A percentile compares a stretch with the other conserved stretches of the same genome.
Conservation (phyloP, 129 eudicot species). For the Lonicera japonica region DNA sequence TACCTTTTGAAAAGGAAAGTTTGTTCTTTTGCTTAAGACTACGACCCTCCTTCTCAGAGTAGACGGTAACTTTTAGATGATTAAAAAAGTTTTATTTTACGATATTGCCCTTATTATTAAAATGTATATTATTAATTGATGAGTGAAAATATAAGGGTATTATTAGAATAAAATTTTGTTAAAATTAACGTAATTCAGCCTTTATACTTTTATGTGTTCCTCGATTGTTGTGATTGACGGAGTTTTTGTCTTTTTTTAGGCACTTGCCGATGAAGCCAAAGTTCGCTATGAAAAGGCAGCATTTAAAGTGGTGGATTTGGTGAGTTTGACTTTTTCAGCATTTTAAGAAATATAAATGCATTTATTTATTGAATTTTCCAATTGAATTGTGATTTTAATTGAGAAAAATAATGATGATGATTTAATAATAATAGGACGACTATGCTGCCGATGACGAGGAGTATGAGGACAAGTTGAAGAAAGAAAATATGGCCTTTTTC, state of each 20-base stretch:
- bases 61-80: too few relatives aligned
- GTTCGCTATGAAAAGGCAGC: slow-evolving; percentile 82
- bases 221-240: neutral
- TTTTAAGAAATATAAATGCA: too few relatives aligned
- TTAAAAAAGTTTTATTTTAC: too few relatives aligned
- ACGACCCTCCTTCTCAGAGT: too few relatives aligned
- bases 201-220: neutral
- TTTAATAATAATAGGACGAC: slow-evolving; percentile 88
- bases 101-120: too few relatives aligned
- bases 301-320: slow-evolving; percentile 81
- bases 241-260: slow-evolving; percentile 31
- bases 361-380: neutral
- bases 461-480: slow-evolving; percentile 78
- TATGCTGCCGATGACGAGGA: slow-evolving; percentile 94
- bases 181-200: too few relatives aligned
- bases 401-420: neutral
- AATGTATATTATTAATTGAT: too few relatives aligned
- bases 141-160: too few relatives aligned
- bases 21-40: too few relatives aligned
- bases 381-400: slow-evolving; percentile 3
- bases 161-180: too few relatives aligned
- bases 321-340: slow-evolving; percentile 22
- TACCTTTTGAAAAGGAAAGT: too few relatives aligned
- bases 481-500: slow-evolving; percentile 82
- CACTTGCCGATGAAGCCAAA: slow-evolving; percentile 90